phyloP scores from a whole-genome alignment of 2,329 filamentous ascomycete genomes.

The Claviceps capensis region DNA sequence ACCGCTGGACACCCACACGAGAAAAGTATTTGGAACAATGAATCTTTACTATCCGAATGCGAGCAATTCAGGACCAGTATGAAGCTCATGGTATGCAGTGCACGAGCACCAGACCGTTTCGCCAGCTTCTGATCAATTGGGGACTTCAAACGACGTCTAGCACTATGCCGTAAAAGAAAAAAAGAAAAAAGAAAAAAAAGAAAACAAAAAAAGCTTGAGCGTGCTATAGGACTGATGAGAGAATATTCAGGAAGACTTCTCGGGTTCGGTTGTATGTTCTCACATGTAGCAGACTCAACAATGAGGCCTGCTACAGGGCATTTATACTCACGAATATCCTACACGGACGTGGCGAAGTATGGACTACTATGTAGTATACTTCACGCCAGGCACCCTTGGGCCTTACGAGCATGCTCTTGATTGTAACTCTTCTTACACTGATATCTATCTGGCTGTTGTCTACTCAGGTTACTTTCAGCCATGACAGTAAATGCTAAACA shows the following conservation, averaged over 20 bases:
- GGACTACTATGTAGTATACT: too few relatives aligned
- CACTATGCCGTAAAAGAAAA: too few relatives aligned
- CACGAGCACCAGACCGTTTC: constrained; percentile 57
- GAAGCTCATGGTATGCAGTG: constrained; percentile 82
- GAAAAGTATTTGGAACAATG: constrained; percentile 65
- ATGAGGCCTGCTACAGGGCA: too few relatives aligned
- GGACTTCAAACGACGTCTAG: background rate
- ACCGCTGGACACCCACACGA: constrained; percentile 33
- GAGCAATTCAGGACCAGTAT: constrained; percentile 77
- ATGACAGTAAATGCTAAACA: too few relatives aligned
- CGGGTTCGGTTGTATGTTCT: background rate
- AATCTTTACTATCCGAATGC: constrained; percentile 64
- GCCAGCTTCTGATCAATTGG: constrained; percentile 28
- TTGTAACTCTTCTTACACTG: too few relatives aligned
- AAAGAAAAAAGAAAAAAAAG: too few relatives aligned
- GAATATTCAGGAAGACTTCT: background rate
- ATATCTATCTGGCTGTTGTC: too few relatives aligned
- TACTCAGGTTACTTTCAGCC: too few relatives aligned
- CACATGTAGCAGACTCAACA: background rate
- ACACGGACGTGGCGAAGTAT: too few relatives aligned
- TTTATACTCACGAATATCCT: too few relatives aligned
- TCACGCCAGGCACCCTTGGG: too few relatives aligned
- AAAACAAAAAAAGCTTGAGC: background rate
- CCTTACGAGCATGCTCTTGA: too few relatives aligned
- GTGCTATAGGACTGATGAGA: background rate